A percentile compares a stretch with the other conserved stretches of the same genome.
phyloP scores from a whole-genome alignment of 352 stramenopile genomes.

The Pythium brachiatum region DNA sequence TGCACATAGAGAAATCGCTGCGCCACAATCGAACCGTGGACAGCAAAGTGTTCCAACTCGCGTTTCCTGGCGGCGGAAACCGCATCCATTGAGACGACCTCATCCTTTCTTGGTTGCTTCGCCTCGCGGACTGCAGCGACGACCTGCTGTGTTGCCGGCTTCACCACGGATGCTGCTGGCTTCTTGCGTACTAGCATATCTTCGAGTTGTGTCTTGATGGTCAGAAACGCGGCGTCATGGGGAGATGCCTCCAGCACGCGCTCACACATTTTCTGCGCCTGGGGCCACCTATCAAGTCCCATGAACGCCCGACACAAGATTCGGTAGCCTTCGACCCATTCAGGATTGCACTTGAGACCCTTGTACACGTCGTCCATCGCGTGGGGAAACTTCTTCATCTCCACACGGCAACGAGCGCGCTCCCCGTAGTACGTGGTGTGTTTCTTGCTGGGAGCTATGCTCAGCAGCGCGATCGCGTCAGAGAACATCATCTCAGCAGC shows the following conservation, averaged over 20 bases:
- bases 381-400: neutral
- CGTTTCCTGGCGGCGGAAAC: neutral
- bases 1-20: neutral
- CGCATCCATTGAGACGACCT: neutral
- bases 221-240: neutral
- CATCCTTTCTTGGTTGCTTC: neutral
- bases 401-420: neutral
- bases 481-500: neutral
- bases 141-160: neutral
- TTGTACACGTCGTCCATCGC: neutral
- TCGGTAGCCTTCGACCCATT: constrained; percentile 1
- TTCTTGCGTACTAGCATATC: neutral
- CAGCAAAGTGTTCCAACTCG: neutral
- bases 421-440: neutral
- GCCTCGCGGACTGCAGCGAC: neutral
- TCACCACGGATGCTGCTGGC: neutral
- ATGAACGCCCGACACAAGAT: constrained; percentile 6
- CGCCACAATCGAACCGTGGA: neutral
- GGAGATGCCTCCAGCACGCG: neutral
- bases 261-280: neutral
- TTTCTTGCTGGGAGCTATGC: neutral
- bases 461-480: neutral
- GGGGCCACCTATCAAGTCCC: neutral
- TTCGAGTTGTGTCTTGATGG: neutral
- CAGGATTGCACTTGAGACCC: neutral